Percentiles rank a stretch among this genome's conserved stretches.
These are phyloP conservation scores for Chrysanthemum seticuspe DNA, from an alignment of 129 eudicot species.

Conservation along the genomic window DNA sequence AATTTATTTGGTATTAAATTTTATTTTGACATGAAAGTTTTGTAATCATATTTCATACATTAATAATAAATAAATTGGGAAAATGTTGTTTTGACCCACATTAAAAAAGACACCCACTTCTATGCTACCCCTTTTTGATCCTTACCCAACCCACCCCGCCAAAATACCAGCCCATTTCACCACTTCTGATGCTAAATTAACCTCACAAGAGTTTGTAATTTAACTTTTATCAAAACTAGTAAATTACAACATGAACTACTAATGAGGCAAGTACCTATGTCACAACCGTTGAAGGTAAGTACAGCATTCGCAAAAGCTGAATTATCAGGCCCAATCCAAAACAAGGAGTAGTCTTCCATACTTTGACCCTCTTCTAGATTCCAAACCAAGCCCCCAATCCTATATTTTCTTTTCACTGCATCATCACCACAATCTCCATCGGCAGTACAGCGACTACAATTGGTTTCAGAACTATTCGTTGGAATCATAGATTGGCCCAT, in stretches of 20 bases:
- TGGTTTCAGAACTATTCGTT: constrained; percentile 24
- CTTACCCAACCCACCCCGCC: no score
- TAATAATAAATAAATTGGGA: no score
- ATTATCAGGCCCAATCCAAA: constrained; percentile 83
- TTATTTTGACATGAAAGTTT: no score
- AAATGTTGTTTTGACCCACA: no score
- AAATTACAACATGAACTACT: neutral
- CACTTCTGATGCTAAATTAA: neutral
- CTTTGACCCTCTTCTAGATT: constrained; percentile 48
- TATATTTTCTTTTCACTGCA: constrained; percentile 33
- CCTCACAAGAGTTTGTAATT: neutral
- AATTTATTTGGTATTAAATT: no score
- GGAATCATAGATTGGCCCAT: constrained; percentile 51
- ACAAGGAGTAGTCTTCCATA: constrained; percentile 75
- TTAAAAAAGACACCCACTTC: no score
- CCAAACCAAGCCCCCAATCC: constrained; percentile 83
- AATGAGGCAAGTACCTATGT: constrained; percentile 59
- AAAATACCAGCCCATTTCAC: no score
- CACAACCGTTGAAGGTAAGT: constrained; percentile 79
- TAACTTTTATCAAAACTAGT: neutral
- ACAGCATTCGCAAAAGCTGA: constrained; percentile 83
- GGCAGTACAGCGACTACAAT: constrained; percentile 7
- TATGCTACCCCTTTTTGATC: no score
- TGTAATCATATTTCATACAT: no score
- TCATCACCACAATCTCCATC: constrained; percentile 38